Conservation (phyloP, 768 basidiomycete genomes). For the Auricularia sp. region DNA sequence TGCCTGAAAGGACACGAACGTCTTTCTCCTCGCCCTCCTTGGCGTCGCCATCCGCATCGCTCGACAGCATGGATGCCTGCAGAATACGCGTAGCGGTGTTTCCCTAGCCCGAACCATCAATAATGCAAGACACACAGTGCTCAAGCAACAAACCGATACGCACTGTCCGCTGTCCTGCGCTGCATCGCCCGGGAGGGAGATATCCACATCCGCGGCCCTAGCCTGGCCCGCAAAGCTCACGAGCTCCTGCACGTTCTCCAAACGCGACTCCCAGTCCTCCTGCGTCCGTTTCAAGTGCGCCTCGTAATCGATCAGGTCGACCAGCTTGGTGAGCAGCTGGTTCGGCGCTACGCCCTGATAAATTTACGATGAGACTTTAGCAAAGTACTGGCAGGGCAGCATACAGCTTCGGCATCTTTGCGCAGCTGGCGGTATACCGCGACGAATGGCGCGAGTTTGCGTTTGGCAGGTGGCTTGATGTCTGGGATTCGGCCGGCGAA, state of each 20-base stretch:
- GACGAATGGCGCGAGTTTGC: conserved; percentile 53
- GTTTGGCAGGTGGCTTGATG: conserved; percentile 54
- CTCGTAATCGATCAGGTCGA: conserved; percentile 53
- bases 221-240: conserved; percentile 64
- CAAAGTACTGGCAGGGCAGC: conserved; percentile 5
- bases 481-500: conserved; percentile 50
- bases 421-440: conserved; percentile 42
- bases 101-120: conserved; percentile 18
- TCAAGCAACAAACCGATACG: background rate
- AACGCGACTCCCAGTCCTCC: conserved; percentile 62
- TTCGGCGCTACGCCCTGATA: conserved; percentile 48
- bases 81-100: conserved; percentile 58
- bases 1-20: conserved; percentile 20
- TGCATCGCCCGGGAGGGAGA: conserved; percentile 2
- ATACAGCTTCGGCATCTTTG: conserved; percentile 43
- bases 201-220: conserved; percentile 16
- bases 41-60: conserved; percentile 56
- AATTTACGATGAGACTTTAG: background rate
- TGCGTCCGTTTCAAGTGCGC: conserved; percentile 59
- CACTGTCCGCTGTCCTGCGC: background rate
- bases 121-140: background rate
- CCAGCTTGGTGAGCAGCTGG: conserved; percentile 47
- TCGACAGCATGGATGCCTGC: conserved; percentile 73
- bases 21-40: conserved; percentile 36
- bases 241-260: conserved; percentile 83